Evolutionary conservation across 2,329 filamentous ascomycete genomes (phyloP).

Genomic region (Fusarium chaquense): DNA sequence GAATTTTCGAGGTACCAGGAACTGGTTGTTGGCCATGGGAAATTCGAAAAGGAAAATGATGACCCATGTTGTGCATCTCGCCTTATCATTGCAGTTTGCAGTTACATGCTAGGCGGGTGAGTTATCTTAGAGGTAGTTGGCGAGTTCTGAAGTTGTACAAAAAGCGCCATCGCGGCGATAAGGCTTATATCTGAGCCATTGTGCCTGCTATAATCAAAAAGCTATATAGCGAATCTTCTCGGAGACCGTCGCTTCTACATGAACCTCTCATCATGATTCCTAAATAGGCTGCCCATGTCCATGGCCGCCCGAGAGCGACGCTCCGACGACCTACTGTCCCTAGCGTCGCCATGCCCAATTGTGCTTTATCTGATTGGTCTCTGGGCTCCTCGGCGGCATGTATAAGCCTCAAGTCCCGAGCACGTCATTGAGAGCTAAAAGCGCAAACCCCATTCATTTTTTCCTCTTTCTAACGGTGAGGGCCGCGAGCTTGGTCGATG

Average conservation of each 20-base stretch:
- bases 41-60: conserved; percentile 21
- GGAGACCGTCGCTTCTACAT: conserved; percentile 11
- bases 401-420: conserved; percentile 51
- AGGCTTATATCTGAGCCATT: background rate
- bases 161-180: background rate
- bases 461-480: conserved; percentile 37
- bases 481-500: conserved; percentile 28
- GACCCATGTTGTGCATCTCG: conserved; percentile 13
- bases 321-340: conserved; percentile 39
- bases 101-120: background rate
- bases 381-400: conserved; percentile 43
- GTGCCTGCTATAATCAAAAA: background rate
- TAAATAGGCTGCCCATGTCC: background rate
- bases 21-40: conserved; percentile 9
- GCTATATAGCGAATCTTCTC: background rate
- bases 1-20: conserved; percentile 28
- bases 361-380: conserved; percentile 44
- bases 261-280: conserved; percentile 31
- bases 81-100: background rate
- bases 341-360: conserved; percentile 34
- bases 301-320: conserved; percentile 45
- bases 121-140: background rate
- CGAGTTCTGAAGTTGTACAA: background rate
- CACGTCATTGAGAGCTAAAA: conserved; percentile 52
- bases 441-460: conserved; percentile 47